These are phyloP conservation scores for Lichtheimia ramosa DNA, from an alignment of 371 early-diverging fungal species.

Conservation along the genomic window DNA sequence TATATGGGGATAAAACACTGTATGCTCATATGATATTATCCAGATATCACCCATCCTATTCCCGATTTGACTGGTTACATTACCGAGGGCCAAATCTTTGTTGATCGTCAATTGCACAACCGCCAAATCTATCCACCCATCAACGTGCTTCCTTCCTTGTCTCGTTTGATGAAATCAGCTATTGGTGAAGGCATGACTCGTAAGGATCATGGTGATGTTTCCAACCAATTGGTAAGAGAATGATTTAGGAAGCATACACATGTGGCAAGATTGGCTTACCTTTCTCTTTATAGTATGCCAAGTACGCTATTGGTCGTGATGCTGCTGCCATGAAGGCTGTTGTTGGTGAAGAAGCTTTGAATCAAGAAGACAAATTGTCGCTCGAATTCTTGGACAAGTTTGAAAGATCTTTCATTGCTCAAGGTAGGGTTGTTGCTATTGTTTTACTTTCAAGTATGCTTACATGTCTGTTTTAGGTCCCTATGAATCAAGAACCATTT, in stretches of 20 bases:
- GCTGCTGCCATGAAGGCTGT: conserved; percentile 99
- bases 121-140: conserved; percentile 99
- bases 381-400: conserved; percentile 99
- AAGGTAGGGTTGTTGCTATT: conserved; percentile 62
- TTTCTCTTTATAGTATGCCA: conserved; percentile 82
- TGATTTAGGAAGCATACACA: background rate
- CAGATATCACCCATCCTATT: conserved; percentile 99
- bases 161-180: conserved; percentile 99
- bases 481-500: conserved; percentile 97
- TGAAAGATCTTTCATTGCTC: conserved; percentile 97
- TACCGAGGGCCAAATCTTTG: conserved; percentile 99
- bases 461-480: conserved; percentile 39
- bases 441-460: background rate
- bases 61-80: conserved; percentile 99
- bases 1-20: background rate
- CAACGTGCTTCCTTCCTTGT: conserved; percentile 99
- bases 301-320: conserved; percentile 99
- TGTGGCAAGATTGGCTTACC: background rate
- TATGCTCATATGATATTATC: background rate
- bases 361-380: conserved; percentile 97
- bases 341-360: conserved; percentile 99
- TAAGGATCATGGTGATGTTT: conserved; percentile 99
- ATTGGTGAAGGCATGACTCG: conserved; percentile 99
- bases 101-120: conserved; percentile 99
- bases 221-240: conserved; percentile 91